A percentile compares a stretch with the other conserved stretches of the same genome.
phyloP scores from a whole-genome alignment of 192 early-diverging fungal species.

The Coemansia sp. region DNA sequence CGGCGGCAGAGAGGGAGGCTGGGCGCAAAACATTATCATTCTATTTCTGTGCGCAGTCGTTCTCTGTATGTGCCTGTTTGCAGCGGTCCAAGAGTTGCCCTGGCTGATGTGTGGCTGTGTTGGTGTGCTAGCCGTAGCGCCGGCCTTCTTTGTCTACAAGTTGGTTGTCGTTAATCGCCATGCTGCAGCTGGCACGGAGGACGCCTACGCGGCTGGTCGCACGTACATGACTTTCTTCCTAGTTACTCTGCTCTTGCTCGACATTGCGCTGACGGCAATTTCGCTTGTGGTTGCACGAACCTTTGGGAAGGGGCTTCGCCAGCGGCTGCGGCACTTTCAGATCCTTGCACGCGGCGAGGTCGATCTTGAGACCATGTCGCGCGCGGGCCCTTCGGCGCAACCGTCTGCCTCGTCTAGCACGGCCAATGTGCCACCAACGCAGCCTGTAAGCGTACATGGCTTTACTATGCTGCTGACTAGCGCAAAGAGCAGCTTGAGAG shows the following conservation, averaged over 20 bases:
- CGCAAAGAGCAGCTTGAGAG: slow-evolving; percentile 30
- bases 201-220: slow-evolving; percentile 2
- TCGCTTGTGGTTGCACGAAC: slow-evolving; percentile 19
- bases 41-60: slow-evolving; percentile 9
- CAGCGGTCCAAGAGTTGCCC: slow-evolving; percentile 33
- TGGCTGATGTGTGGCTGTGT: slow-evolving; percentile 40
- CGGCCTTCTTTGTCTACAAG: slow-evolving; percentile 44
- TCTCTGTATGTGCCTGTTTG: slow-evolving; percentile 26
- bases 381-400: not conserved
- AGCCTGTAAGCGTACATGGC: not conserved
- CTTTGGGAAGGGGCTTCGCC: slow-evolving; percentile 33
- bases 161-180: slow-evolving; percentile 29
- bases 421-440: not conserved
- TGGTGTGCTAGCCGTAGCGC: slow-evolving; percentile 4
- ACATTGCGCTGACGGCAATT: slow-evolving; percentile 5
- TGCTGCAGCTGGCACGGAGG: not conserved
- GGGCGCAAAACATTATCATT: slow-evolving; percentile 17
- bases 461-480: slow-evolving; percentile 12
- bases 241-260: slow-evolving; percentile 21
- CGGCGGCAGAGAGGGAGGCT: slow-evolving; percentile 7
- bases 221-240: slow-evolving; percentile 30
- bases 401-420: not conserved
- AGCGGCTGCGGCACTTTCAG: slow-evolving; percentile 34
- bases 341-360: slow-evolving; percentile 24
- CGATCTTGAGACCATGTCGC: slow-evolving; percentile 19